Conservation (phyloP, 169 alveolate species). For the Plasmodium ovale region DNA sequence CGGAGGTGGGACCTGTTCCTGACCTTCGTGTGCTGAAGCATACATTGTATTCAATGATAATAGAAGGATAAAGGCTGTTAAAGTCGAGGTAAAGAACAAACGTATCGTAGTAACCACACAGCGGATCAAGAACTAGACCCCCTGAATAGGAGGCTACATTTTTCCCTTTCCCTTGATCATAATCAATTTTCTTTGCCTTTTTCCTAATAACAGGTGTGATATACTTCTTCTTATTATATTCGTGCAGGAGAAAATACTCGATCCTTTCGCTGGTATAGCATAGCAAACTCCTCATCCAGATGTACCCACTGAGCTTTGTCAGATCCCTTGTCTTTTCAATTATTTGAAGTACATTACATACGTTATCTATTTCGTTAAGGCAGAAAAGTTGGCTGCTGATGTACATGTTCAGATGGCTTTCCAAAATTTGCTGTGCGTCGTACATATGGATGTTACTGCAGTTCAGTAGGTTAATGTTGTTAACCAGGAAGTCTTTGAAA, state of each 20-base stretch:
- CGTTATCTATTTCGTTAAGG: constrained; percentile 44
- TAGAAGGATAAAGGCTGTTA: constrained; percentile 99
- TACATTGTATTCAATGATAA: constrained; percentile 98
- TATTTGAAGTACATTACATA: constrained; percentile 83
- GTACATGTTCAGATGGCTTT: constrained; percentile 28
- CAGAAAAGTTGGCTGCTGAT: constrained; percentile 53
- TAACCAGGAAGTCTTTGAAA: constrained; percentile 64
- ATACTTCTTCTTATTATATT: constrained; percentile 88
- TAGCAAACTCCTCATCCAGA: constrained; percentile 90
- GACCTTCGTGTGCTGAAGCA: constrained; percentile 96
- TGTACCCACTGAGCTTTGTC: constrained; percentile 93
- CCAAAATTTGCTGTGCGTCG: constrained; percentile 34
- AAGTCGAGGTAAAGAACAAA: constrained; percentile 97
- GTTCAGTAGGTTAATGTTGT: constrained; percentile 44
- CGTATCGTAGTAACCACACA: constrained; percentile 96
- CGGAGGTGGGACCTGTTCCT: constrained; percentile 15
- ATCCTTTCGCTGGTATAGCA: constrained; percentile 93
- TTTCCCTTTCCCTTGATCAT: constrained; percentile 33
- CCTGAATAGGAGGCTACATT: constrained; percentile 91
- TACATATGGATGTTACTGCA: constrained; percentile 58
- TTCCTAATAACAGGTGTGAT: constrained; percentile 84
- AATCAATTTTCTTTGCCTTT: constrained; percentile 26
- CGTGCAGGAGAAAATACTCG: constrained; percentile 93
- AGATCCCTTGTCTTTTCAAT: constrained; percentile 93
- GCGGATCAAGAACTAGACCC: constrained; percentile 98